These are phyloP conservation scores for Oryza meyeriana DNA, from an alignment of 176 grass and related monocot genomes.

Conservation along the genomic window DNA sequence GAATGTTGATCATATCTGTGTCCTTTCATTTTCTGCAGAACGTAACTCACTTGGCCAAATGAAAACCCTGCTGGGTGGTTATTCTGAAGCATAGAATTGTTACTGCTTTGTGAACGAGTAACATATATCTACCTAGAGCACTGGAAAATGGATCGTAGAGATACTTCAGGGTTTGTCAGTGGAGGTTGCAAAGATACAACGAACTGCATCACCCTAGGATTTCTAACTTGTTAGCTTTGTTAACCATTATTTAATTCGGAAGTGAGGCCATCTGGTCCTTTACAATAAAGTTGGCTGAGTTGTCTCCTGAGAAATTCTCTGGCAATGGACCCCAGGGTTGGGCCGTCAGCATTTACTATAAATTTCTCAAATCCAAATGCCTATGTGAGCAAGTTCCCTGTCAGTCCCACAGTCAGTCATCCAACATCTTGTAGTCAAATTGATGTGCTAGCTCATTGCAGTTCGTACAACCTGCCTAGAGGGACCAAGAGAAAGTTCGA, in stretches of 20 bases:
- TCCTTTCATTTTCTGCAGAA: slow-evolving; percentile 33
- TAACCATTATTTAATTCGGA: slow-evolving; percentile 31
- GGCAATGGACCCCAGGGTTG: slow-evolving; percentile 40
- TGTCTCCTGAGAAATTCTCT: neutral
- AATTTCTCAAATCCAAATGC: slow-evolving; percentile 51
- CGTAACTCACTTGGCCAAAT: slow-evolving; percentile 1
- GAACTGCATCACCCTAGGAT: slow-evolving; percentile 23
- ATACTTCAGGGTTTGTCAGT: slow-evolving; percentile 95
- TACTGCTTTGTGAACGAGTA: slow-evolving; percentile 5
- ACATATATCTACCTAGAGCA: neutral
- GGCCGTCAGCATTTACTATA: slow-evolving; percentile 36
- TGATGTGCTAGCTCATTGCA: slow-evolving; percentile 30
- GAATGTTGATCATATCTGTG: neutral
- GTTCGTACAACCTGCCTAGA: slow-evolving; percentile 29
- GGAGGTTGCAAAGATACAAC: slow-evolving; percentile 62
- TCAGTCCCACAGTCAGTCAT: slow-evolving; percentile 11
- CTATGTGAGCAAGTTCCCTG: slow-evolving; percentile 11
- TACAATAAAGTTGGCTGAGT: slow-evolving; percentile 14
- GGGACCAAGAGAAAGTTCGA: slow-evolving; percentile 66
- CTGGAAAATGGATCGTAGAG: slow-evolving; percentile 69
- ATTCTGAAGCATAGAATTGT: slow-evolving; percentile 8
- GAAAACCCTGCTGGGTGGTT: slow-evolving; percentile 7
- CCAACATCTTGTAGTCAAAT: slow-evolving; percentile 34
- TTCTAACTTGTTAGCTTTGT: slow-evolving; percentile 50
- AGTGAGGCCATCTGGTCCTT: slow-evolving; percentile 39